phyloP scores from a whole-genome alignment of 1,284 basidiomycete species.

The Apiotrichum laibachii region DNA sequence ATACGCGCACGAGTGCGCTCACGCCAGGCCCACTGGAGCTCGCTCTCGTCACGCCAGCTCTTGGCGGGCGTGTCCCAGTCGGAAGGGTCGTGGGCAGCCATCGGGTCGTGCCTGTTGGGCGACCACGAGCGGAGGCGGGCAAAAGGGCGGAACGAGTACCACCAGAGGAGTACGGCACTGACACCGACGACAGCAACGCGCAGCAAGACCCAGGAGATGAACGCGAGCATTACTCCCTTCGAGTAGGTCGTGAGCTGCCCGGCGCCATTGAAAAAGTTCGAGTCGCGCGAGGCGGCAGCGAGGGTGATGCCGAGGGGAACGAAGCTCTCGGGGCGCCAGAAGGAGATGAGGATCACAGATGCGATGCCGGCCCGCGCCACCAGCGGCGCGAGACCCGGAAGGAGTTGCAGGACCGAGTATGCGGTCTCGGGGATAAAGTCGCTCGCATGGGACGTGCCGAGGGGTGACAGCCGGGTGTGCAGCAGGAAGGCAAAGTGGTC shows the following conservation, averaged over 20 bases:
- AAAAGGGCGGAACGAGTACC: conserved; percentile 25
- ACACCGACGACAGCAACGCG: conserved; percentile 62
- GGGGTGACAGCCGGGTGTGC: conserved; percentile 69
- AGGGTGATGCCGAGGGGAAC: conserved; percentile 47
- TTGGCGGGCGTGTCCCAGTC: conserved; percentile 35
- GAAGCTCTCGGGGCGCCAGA: conserved; percentile 57
- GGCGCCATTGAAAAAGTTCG: conserved; percentile 63
- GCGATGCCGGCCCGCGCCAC: conserved; percentile 74
- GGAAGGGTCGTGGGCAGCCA: conserved; percentile 29
- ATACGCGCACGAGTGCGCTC: conserved; percentile 66
- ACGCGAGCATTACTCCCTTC: conserved; percentile 67
- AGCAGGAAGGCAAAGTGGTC: conserved; percentile 76
- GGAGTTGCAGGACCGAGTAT: conserved; percentile 73
- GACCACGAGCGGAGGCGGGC: conserved; percentile 3
- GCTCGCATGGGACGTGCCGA: conserved; percentile 39
- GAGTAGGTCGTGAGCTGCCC: conserved; percentile 70
- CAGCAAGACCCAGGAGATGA: conserved; percentile 72
- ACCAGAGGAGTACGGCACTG: conserved; percentile 69
- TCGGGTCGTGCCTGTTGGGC: background rate
- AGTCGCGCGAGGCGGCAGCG: conserved; percentile 56
- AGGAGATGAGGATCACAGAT: conserved; percentile 65
- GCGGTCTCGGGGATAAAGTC: conserved; percentile 64
- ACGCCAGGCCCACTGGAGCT: conserved; percentile 68
- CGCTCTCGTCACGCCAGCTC: conserved; percentile 48
- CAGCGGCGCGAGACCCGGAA: conserved; percentile 69